Conservation (phyloP, 2,329 filamentous ascomycete species). For the Celoporthe dispersa region DNA sequence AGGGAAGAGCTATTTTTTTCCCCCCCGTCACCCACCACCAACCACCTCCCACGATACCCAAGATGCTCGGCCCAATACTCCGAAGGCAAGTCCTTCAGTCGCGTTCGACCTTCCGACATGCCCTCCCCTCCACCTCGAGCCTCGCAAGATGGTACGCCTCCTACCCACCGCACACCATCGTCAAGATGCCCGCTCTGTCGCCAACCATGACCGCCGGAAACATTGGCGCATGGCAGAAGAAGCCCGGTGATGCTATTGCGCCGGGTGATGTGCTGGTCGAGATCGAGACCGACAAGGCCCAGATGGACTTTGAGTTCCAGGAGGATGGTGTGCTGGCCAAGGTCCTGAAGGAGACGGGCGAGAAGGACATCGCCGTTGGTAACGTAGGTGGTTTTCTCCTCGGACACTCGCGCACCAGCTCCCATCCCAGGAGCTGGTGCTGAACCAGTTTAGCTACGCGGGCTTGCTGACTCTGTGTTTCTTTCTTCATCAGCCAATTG, state of each 20-base stretch:
- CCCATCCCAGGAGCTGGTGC: not conserved
- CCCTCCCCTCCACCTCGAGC: conserved; percentile 56
- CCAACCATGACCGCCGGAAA: conserved; percentile 97
- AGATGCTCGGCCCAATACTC: conserved; percentile 67
- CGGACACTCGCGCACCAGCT: conserved; percentile 16
- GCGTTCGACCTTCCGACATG: conserved; percentile 54
- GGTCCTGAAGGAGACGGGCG: conserved; percentile 88
- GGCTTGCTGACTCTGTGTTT: conserved; percentile 16
- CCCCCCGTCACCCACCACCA: conserved; percentile 16
- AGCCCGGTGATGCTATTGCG: conserved; percentile 82
- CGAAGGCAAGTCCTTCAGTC: conserved; percentile 65
- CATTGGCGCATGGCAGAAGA: conserved; percentile 98
- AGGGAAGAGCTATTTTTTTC: conserved; percentile 34
- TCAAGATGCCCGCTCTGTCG: conserved; percentile 97
- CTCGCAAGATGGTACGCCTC: conserved; percentile 74
- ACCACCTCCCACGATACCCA: conserved; percentile 33
- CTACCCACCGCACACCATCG: conserved; percentile 90
- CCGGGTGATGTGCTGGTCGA: conserved; percentile 96
- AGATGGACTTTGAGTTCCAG: conserved; percentile 99
- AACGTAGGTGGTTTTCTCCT: conserved; percentile 68
- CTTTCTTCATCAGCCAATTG: conserved; percentile 74
- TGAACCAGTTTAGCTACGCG: not conserved
- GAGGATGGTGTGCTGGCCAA: conserved; percentile 96
- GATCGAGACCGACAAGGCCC: conserved; percentile 99
- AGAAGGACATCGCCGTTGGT: conserved; percentile 92